Base-by-base conservation (phyloP, 257 asterid species). In the Petunia secreta region DNA sequence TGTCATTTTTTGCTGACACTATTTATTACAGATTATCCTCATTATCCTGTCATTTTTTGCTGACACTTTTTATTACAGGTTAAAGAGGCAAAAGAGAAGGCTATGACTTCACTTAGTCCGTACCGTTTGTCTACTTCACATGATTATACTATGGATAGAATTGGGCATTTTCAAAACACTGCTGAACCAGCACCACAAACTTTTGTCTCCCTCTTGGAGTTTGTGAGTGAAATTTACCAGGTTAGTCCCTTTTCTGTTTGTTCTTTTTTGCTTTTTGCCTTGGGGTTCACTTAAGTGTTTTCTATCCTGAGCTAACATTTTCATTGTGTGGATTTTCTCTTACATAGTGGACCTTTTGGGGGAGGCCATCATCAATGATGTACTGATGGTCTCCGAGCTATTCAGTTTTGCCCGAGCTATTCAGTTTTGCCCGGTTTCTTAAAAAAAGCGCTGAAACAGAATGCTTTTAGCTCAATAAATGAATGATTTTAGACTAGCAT, bases 221-320 rank as follows among this genome's bases (percentile, higher is more conserved):
- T 96, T 87, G 94, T 96, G 83, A 89, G 97, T 90, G 99, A 90
- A 88, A 90, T 94, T 85, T 96, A 94, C 86, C 94, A 91, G 99
- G 99, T 94, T 75, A 48, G 89, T 75, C 43, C 75, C 43, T 57
- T 68, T 82, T 66, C 60, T 16, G 64, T 73, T 79, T 63, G 78
- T 83, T 62, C 63, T 81, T 80, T 40, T 39, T 46, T 3, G 41
- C 58, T 16, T 11, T 15, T 63, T 38, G 67, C 52, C 39, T 62
- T 46, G 59, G 11, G 48, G 11, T 9, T 25, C 25, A 25, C 8
- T 46, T 64, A 15, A 8, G n/a, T 8, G 8, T 36, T 53, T 36
- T 37, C 16, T 36, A 38, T 52, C 44, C 36, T 37, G 3, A 34
- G 68, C 43, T 63, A 43, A 36, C 10, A n/a, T 8, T 63, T 43